Conservation (phyloP, 2,329 filamentous ascomycete genomes). For the Curvularia hawaiiensis region DNA sequence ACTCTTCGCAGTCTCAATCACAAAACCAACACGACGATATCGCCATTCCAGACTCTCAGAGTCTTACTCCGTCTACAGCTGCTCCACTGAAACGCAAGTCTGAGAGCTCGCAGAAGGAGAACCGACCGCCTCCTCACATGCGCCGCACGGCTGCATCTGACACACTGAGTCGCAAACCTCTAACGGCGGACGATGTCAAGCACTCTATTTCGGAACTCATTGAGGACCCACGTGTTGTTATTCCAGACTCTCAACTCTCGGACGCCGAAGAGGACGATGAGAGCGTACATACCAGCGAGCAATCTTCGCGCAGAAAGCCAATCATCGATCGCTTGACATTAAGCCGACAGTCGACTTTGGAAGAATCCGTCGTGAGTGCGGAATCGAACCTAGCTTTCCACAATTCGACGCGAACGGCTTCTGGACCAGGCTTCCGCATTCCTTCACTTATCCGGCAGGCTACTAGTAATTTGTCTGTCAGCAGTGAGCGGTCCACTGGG, state of each 20-base stretch:
- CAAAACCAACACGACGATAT: slow-evolving; percentile 19
- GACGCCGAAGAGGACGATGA: slow-evolving; percentile 47
- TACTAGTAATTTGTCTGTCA: slow-evolving; percentile 60
- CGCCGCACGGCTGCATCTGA: slow-evolving; percentile 64
- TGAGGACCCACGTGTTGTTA: slow-evolving; percentile 63
- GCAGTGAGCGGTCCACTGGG: slow-evolving; percentile 42
- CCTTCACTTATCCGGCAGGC: slow-evolving; percentile 74
- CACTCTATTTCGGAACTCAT: slow-evolving; percentile 83
- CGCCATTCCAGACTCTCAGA: slow-evolving; percentile 49
- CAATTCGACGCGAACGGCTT: slow-evolving; percentile 48
- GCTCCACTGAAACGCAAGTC: slow-evolving; percentile 50
- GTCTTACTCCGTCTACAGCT: slow-evolving; percentile 12
- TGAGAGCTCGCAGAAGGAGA: slow-evolving; percentile 50
- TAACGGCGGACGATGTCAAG: slow-evolving; percentile 78
- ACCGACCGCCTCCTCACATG: slow-evolving; percentile 60
- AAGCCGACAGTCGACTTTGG: slow-evolving; percentile 57
- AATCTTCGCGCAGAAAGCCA: slow-evolving; percentile 48
- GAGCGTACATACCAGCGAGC: slow-evolving; percentile 16
- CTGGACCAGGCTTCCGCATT: slow-evolving; percentile 62
- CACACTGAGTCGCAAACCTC: slow-evolving; percentile 66
- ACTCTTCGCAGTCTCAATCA: slow-evolving; percentile 36
- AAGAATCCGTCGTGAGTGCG: slow-evolving; percentile 33
- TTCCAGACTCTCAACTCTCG: slow-evolving; percentile 58
- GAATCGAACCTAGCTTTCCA: slow-evolving; percentile 61
- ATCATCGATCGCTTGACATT: slow-evolving; percentile 77